A percentile compares a stretch with the other conserved stretches of the same genome.
Conservation (phyloP, 768 basidiomycete genomes). For the Calocybe gangraenosa region DNA sequence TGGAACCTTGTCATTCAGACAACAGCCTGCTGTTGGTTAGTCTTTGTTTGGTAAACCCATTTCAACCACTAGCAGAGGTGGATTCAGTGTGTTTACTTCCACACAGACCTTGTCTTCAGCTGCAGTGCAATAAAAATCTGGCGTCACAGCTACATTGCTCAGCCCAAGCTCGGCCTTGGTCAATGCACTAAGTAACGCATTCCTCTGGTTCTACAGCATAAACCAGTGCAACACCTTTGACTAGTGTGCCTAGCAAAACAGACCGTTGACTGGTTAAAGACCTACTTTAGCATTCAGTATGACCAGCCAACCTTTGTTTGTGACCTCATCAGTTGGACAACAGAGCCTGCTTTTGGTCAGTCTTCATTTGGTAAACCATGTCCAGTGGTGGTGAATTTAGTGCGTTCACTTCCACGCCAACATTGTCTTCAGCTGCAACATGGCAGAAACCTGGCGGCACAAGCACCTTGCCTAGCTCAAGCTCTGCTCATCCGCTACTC, state of each 20-base stretch:
- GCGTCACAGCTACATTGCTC: background rate
- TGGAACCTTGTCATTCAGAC: background rate
- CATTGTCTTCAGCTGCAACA: background rate
- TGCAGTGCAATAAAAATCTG: constrained; percentile 1
- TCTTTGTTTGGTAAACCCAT: constrained; percentile 34
- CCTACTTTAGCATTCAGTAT: background rate
- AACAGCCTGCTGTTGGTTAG: constrained; percentile 11
- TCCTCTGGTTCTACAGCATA: constrained; percentile 1
- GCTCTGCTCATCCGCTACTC: no score
- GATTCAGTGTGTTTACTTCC: constrained; percentile 28
- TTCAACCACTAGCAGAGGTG: constrained; percentile 20
- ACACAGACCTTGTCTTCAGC: constrained; percentile 8
- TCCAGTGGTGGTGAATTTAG: background rate
- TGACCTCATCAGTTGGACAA: no score
- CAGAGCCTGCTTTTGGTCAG: no score
- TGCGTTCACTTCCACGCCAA: constrained; percentile 2
- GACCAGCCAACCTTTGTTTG: constrained; percentile 8
- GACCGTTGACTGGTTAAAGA: constrained; percentile 19
- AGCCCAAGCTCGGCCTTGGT: background rate
- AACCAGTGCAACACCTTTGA: constrained; percentile 4
- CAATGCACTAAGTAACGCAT: background rate
- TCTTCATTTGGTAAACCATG: no score
- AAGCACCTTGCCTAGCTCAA: no score
- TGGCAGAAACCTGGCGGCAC: background rate
- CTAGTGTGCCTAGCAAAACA: constrained; percentile 2